Evolutionary conservation across 1,139 yeast species (phyloP).

Genomic region (Yamadazyma kanchanaburiensis): DNA sequence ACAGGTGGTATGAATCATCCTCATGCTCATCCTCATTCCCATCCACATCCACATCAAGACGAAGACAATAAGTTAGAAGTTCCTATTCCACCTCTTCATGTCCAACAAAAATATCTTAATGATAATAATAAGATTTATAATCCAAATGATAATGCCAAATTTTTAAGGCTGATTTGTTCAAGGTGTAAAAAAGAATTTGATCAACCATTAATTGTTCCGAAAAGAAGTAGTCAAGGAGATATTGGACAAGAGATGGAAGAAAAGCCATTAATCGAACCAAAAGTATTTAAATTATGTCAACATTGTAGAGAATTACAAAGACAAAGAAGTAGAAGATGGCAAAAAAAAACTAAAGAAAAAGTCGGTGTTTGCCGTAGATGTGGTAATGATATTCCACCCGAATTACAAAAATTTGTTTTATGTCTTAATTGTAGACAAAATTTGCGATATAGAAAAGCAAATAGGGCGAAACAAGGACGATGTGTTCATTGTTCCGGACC

Average conservation of each 20-base stretch:
- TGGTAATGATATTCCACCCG: slow-evolving; percentile 51
- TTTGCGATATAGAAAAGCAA: slow-evolving; percentile 52
- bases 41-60: background rate
- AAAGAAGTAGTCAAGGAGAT: slow-evolving; percentile 15
- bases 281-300: slow-evolving; percentile 53
- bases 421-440: slow-evolving; percentile 59
- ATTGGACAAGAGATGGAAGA: slow-evolving; percentile 13
- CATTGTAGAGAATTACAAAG: slow-evolving; percentile 65
- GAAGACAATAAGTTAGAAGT: slow-evolving; percentile 18
- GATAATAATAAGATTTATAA: slow-evolving; percentile 22
- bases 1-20: slow-evolving; percentile 1
- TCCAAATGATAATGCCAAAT: slow-evolving; percentile 7
- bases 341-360: slow-evolving; percentile 54
- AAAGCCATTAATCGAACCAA: slow-evolving; percentile 40
- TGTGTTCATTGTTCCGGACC: slow-evolving; percentile 71
- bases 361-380: slow-evolving; percentile 65
- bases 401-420: slow-evolving; percentile 50
- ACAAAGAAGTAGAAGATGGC: slow-evolving; percentile 63
- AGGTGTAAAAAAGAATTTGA: slow-evolving; percentile 60
- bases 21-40: slow-evolving; percentile 1
- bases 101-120: slow-evolving; percentile 32
- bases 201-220: slow-evolving; percentile 41
- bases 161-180: slow-evolving; percentile 34
- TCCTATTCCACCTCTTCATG: slow-evolving; percentile 46
- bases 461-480: slow-evolving; percentile 58